These are phyloP conservation scores for Neurospora pannonica DNA, from an alignment of 495 filamentous ascomycete species.

Conservation along the genomic window DNA sequence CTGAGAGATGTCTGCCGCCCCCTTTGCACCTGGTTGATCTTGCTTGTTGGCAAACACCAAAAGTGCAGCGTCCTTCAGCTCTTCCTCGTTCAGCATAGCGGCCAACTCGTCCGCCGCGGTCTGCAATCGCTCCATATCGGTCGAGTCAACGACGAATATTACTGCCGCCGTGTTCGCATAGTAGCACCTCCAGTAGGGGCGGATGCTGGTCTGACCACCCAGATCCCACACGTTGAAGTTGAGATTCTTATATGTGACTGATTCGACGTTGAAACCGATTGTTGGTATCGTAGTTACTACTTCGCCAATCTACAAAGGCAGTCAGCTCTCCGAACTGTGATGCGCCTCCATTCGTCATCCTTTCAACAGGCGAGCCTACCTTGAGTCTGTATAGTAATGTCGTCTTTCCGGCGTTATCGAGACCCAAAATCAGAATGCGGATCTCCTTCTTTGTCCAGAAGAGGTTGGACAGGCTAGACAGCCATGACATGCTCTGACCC, in stretches of 20 bases:
- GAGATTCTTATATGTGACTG: constrained; percentile 91
- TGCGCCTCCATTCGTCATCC: neutral
- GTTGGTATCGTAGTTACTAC: constrained; percentile 98
- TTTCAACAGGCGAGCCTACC: constrained; percentile 38
- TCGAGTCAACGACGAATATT: constrained; percentile 95
- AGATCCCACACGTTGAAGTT: constrained; percentile 99
- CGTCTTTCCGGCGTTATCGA: constrained; percentile 98
- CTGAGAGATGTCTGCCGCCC: constrained; percentile 92
- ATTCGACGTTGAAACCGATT: constrained; percentile 98
- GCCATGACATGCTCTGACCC: constrained; percentile 73
- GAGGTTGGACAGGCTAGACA: constrained; percentile 58
- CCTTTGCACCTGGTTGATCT: constrained; percentile 94
- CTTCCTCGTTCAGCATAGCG: constrained; percentile 94
- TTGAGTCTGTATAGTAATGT: constrained; percentile 93
- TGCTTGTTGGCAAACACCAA: constrained; percentile 99
- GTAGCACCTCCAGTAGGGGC: constrained; percentile 98
- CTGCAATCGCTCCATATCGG: constrained; percentile 87
- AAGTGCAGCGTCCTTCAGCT: constrained; percentile 82
- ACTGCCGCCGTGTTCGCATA: constrained; percentile 99
- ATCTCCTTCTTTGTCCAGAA: constrained; percentile 95
- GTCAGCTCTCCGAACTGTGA: neutral
- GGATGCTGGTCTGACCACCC: constrained; percentile 91
- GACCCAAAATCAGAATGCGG: constrained; percentile 86
- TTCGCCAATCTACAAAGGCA: constrained; percentile 69
- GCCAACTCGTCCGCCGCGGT: constrained; percentile 88